A percentile compares a stretch with the other conserved stretches of the same genome.
These are phyloP conservation scores for Chaetoceros muelleri DNA, from an alignment of 108 stramenopile genomes.

Conservation along the genomic window DNA sequence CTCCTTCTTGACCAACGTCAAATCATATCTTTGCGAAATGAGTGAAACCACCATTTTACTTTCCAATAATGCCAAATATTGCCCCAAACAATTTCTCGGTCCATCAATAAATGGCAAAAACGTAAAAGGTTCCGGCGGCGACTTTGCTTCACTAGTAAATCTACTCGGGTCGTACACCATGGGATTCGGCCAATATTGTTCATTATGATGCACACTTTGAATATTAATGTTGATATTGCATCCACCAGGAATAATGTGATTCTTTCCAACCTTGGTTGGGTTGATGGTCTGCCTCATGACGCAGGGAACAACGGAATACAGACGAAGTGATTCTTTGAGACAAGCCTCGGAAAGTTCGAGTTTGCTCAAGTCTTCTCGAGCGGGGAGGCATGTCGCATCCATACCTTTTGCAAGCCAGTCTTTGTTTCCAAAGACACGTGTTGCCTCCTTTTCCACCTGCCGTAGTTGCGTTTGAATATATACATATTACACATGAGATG, in stretches of 20 bases:
- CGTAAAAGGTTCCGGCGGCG: constrained; percentile 3
- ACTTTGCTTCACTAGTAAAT: not conserved
- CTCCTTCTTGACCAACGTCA: not conserved
- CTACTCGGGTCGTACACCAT: constrained; percentile 6
- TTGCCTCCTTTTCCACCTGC: not conserved
- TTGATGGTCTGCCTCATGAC: constrained; percentile 1
- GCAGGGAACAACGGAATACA: constrained; percentile 6
- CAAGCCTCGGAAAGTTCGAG: constrained; percentile 15
- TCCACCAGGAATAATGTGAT: constrained; percentile 1
- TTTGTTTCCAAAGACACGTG: constrained; percentile 1
- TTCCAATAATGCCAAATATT: constrained; percentile 5
- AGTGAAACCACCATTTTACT: constrained; percentile 9
- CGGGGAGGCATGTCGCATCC: not conserved
- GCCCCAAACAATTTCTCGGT: constrained; percentile 8
- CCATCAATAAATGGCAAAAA: constrained; percentile 9
- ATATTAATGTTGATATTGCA: constrained; percentile 2
- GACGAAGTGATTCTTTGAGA: constrained; percentile 12
- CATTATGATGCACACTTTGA: constrained; percentile 6
- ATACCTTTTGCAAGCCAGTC: constrained; percentile 1
- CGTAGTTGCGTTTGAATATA: too few relatives aligned
- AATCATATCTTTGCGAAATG: constrained; percentile 10
- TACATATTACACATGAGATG: too few relatives aligned
- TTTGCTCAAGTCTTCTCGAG: constrained; percentile 4
- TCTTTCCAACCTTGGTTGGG: not conserved
- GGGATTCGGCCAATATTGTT: constrained; percentile 6